phyloP scores from a whole-genome alignment of 2,329 filamentous ascomycete genomes.

The Fusarium praegraminearum region DNA sequence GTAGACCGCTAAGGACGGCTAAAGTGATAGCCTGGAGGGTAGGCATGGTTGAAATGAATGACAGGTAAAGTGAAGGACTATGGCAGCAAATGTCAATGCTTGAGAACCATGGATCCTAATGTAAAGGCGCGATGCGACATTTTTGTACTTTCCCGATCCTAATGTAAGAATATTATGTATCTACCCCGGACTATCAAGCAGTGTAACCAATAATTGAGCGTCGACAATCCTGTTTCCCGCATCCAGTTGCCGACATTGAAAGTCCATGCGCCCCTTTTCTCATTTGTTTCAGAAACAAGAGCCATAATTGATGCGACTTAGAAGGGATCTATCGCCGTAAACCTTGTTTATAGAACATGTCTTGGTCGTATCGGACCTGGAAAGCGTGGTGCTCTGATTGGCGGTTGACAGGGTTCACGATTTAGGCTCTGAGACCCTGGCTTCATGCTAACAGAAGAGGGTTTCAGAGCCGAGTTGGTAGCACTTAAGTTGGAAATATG shows the following conservation, averaged over 20 bases:
- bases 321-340: slow-evolving; percentile 17
- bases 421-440: slow-evolving; percentile 1
- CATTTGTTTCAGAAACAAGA: slow-evolving; percentile 23
- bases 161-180: background rate
- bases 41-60: slow-evolving; percentile 8
- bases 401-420: background rate
- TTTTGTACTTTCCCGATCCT: slow-evolving; percentile 8
- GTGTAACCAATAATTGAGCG: background rate
- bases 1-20: slow-evolving; percentile 10
- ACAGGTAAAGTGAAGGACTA: background rate
- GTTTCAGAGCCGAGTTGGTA: slow-evolving; percentile 1
- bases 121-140: background rate
- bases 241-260: slow-evolving; percentile 14
- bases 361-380: background rate
- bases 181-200: background rate
- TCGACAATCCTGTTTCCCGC: slow-evolving; percentile 1
- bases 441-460: background rate
- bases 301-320: slow-evolving; percentile 1
- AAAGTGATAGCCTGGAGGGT: background rate
- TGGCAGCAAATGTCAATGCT: background rate
- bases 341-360: slow-evolving; percentile 19
- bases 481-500: background rate
- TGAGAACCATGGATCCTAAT: too few species aligned
- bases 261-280: background rate
- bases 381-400: slow-evolving; percentile 2